Conservation (phyloP, 2,329 filamentous ascomycete species). For the Passalora sequoiae region DNA sequence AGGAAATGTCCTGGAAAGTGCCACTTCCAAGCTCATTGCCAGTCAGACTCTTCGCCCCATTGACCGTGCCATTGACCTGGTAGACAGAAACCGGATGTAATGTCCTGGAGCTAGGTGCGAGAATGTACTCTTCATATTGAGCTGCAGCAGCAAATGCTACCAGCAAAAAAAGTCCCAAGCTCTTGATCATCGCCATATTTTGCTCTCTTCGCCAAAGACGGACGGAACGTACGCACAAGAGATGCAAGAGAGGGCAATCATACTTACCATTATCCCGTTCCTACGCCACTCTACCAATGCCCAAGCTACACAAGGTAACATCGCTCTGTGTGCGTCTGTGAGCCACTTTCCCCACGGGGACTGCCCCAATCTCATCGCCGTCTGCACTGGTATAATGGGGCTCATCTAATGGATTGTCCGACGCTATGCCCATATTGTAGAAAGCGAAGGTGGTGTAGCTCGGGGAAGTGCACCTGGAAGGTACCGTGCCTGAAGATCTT, state of each 20-base stretch:
- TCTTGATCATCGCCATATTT: not conserved
- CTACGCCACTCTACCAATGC: not conserved
- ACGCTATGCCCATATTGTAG: too few species aligned
- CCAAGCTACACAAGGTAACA: not conserved
- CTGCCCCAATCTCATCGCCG: too few species aligned
- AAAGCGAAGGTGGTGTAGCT: too few species aligned
- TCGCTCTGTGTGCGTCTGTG: not conserved
- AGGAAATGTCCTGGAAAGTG: slow-evolving; percentile 34
- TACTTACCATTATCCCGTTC: not conserved
- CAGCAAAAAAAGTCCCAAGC: slow-evolving; percentile 4
- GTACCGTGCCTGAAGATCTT: too few species aligned
- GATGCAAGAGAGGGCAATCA: not conserved
- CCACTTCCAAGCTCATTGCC: slow-evolving; percentile 29
- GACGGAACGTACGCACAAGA: not conserved
- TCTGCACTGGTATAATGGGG: too few species aligned
- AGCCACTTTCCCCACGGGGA: not conserved
- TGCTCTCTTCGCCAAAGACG: not conserved
- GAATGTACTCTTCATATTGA: slow-evolving; percentile 39
- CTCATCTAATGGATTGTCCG: too few species aligned
- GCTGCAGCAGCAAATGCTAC: slow-evolving; percentile 17
- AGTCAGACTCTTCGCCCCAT: slow-evolving; percentile 32
- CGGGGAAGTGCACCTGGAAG: too few species aligned
- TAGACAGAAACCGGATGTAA: slow-evolving; percentile 36
- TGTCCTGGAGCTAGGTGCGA: slow-evolving; percentile 38
- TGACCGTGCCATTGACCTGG: slow-evolving; percentile 39